These are phyloP conservation scores for Geranomyces michiganensis DNA, from an alignment of 192 early-diverging fungal species.

Conservation along the genomic window DNA sequence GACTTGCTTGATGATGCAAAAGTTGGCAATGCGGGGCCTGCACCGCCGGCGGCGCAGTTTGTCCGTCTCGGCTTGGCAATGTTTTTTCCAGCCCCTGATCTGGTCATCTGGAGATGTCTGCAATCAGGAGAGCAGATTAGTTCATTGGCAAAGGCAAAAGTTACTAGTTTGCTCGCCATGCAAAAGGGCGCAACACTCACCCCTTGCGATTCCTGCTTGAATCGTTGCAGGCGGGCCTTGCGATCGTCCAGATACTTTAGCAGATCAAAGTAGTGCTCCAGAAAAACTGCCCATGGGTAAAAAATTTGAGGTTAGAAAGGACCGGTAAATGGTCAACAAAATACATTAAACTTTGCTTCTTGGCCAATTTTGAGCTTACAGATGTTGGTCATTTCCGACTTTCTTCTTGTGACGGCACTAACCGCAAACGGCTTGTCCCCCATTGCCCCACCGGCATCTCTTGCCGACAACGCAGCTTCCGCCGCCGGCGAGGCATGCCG, in stretches of 20 bases:
- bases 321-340: no score
- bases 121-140: no score
- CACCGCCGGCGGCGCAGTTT: constrained; percentile 70
- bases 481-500: constrained; percentile 23
- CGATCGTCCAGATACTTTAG: constrained; percentile 77
- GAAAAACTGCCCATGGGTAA: constrained; percentile 74
- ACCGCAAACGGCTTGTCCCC: neutral
- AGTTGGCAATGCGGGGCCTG: constrained; percentile 66
- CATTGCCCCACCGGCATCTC: neutral
- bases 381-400: constrained; percentile 52
- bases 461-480: constrained; percentile 1
- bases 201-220: constrained; percentile 50
- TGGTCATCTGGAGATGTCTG: no score
- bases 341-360: no score
- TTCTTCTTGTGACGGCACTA: constrained; percentile 44
- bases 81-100: constrained; percentile 57
- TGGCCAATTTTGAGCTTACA: no score
- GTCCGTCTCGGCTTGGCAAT: constrained; percentile 60
- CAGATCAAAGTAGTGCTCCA: constrained; percentile 83
- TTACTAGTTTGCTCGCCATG: no score
- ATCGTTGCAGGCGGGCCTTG: constrained; percentile 54
- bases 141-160: no score
- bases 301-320: no score
- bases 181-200: neutral
- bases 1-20: constrained; percentile 70